phyloP scores from a whole-genome alignment of 2,329 filamentous ascomycete genomes.

The Aspergillus sp. region DNA sequence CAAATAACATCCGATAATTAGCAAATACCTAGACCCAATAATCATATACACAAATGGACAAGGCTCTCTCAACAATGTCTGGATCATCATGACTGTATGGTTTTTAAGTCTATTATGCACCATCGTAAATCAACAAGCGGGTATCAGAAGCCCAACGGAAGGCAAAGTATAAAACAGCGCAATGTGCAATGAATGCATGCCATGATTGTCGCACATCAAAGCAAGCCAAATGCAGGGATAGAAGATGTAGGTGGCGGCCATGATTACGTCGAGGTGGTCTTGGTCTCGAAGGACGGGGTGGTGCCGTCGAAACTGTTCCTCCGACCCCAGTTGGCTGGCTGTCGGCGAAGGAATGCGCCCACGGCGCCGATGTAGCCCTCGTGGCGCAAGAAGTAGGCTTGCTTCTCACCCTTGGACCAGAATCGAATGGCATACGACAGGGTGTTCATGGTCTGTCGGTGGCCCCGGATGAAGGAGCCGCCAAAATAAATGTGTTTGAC shows the following conservation, averaged over 20 bases:
- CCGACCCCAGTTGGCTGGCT: conserved; percentile 88
- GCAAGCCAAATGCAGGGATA: neutral
- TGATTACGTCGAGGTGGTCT: neutral
- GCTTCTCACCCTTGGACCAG: conserved; percentile 90
- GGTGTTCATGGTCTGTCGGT: conserved; percentile 97
- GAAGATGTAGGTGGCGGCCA: neutral
- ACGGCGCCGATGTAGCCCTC: conserved; percentile 95
- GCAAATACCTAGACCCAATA: neutral
- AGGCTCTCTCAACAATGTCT: neutral
- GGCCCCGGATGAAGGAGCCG: conserved; percentile 92
- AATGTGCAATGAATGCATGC: conserved; percentile 15
- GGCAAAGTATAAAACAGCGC: conserved; percentile 6
- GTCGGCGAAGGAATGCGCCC: conserved; percentile 87
- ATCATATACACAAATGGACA: too few relatives aligned
- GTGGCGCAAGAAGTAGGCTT: conserved; percentile 92
- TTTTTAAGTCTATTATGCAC: conserved; percentile 7
- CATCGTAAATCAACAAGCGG: neutral
- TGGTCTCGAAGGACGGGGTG: conserved; percentile 23
- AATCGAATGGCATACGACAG: conserved; percentile 96
- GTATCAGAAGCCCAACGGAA: conserved; percentile 7
- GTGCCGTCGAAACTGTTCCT: conserved; percentile 69
- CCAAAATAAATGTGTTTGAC: conserved; percentile 96
- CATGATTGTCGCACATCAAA: neutral
- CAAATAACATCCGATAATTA: too few relatives aligned
- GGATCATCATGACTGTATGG: neutral